phyloP scores from a whole-genome alignment of 257 asterid species.

The Ocimum tenuiflorum region DNA sequence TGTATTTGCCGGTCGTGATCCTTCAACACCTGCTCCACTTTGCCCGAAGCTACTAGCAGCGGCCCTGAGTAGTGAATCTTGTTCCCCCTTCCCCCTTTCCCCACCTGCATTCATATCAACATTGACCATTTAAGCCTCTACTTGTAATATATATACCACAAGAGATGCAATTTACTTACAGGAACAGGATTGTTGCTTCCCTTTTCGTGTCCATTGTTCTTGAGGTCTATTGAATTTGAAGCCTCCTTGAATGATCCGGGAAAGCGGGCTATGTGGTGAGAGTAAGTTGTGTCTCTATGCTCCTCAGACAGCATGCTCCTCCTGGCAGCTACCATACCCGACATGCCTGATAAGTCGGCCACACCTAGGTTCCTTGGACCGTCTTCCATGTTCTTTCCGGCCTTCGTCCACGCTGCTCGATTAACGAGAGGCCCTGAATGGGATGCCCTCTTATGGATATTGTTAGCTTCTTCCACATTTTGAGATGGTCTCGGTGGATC shows the following conservation, averaged over 20 bases:
- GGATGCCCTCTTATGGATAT: slow-evolving; percentile 65
- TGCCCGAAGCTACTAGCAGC: slow-evolving; percentile 69
- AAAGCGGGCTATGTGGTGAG: slow-evolving; percentile 53
- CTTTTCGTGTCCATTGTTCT: slow-evolving; percentile 40
- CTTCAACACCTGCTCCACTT: slow-evolving; percentile 78
- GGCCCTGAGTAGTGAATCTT: slow-evolving; percentile 96
- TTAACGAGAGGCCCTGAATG: slow-evolving; percentile 92
- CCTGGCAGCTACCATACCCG: slow-evolving; percentile 80
- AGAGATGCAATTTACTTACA: too few relatives aligned
- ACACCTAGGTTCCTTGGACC: slow-evolving; percentile 51
- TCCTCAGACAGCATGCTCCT: slow-evolving; percentile 73
- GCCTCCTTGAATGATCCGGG: slow-evolving; percentile 90
- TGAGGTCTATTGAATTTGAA: slow-evolving; percentile 60
- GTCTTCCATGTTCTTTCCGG: slow-evolving; percentile 65
- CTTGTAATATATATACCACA: too few relatives aligned
- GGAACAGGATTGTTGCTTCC: slow-evolving; percentile 46
- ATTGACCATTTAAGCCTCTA: too few relatives aligned
- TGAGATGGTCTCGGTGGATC: slow-evolving; percentile 88
- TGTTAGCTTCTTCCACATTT: slow-evolving; percentile 48
- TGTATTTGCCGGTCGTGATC: slow-evolving; percentile 90
- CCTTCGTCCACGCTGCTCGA: slow-evolving; percentile 76
- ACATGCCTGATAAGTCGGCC: slow-evolving; percentile 58
- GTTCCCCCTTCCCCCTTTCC: slow-evolving; percentile 33
- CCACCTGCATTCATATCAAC: too few relatives aligned
- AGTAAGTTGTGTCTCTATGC: too few relatives aligned